A percentile compares a stretch with the other conserved stretches of the same genome.
Evolutionary conservation across 768 basidiomycete species (phyloP).

Genomic region (Ramaria sp.): DNA sequence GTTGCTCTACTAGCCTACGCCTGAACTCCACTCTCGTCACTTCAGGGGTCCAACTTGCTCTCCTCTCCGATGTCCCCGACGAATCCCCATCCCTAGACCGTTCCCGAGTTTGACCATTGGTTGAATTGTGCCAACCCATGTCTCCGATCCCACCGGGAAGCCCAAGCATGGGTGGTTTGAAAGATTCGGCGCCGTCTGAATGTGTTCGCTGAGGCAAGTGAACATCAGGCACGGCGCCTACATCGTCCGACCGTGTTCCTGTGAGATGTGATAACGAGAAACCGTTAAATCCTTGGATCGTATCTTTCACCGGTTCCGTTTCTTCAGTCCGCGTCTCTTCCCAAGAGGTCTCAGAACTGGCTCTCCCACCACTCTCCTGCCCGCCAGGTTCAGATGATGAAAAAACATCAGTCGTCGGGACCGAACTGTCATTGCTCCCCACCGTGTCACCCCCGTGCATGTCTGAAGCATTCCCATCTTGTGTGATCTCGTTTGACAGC

Average conservation of each 20-base stretch:
- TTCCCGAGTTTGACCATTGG: not conserved
- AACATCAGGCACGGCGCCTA: not conserved
- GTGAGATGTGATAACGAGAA: not conserved
- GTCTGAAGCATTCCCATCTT: not conserved
- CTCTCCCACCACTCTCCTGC: not conserved
- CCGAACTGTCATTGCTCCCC: not conserved
- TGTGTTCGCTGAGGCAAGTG: slow-evolving; percentile 3
- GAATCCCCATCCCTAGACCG: not conserved
- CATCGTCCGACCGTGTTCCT: not conserved
- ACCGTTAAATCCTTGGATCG: not conserved
- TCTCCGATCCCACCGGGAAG: not conserved
- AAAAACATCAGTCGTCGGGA: not conserved
- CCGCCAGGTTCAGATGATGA: not conserved
- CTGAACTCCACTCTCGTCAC: not conserved
- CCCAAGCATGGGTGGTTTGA: not conserved
- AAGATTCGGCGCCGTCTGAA: not conserved
- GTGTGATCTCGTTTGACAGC: not conserved
- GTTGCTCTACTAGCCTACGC: not conserved
- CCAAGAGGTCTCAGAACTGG: not conserved
- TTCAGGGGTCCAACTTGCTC: slow-evolving; percentile 8
- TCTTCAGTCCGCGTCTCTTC: not conserved
- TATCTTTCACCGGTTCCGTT: not conserved
- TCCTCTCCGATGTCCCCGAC: not conserved
- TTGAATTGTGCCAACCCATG: not conserved
- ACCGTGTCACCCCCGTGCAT: not conserved